Base-by-base conservation (phyloP, 495 filamentous ascomycete species). In the Penicillium flavigenum region DNA sequence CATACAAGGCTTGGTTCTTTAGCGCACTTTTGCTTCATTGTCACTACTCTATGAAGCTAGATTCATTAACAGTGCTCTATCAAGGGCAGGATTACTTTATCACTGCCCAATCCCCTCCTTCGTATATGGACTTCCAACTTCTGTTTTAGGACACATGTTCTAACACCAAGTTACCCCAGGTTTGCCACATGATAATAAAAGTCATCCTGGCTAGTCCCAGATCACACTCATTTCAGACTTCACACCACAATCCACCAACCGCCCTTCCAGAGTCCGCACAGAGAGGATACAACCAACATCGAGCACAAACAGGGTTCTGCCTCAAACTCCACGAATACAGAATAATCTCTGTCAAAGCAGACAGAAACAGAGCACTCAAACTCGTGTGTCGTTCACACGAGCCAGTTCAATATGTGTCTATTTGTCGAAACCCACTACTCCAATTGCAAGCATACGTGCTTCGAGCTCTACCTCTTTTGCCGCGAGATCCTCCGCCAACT, bases 391-490 rank as follows among this genome's bases (percentile, higher is more conserved):
- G n/a, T 39, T 9, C n/a, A 17, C 34, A n/a, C 36, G 3, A 39
- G 36, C 2, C 17, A 6, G 6, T 26, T 39, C 8, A 52, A 12
- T 4, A 69, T 69, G 66, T 69, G 66, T 31, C 47, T 56, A 4
- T 69, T 63, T 47, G 27, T 41, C 9, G 66, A 62, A 4, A 59
- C 59, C 10, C 54, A 43, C 34, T 62, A 59, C 46, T 22, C 24
- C 11, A 56, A 54, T 5, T 69, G 66, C 61, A 56, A 60, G 29
- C 58, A 65, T 47, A 51, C 62, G 10, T 62, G 61, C n/a, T 70
- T 73, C 52, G 38, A 61, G 4, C 41, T 71, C 1, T 46, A 60
- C 34, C 14, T 49, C 17, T 69, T 71, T 60, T 74, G 69, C 47
- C 53, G 27, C 1, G 29, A 27, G 3, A 17, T 64, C 0, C 46